Evolutionary conservation across 2,329 filamentous ascomycete species (phyloP).

Genomic region (Plenodomus tracheiphilus): DNA sequence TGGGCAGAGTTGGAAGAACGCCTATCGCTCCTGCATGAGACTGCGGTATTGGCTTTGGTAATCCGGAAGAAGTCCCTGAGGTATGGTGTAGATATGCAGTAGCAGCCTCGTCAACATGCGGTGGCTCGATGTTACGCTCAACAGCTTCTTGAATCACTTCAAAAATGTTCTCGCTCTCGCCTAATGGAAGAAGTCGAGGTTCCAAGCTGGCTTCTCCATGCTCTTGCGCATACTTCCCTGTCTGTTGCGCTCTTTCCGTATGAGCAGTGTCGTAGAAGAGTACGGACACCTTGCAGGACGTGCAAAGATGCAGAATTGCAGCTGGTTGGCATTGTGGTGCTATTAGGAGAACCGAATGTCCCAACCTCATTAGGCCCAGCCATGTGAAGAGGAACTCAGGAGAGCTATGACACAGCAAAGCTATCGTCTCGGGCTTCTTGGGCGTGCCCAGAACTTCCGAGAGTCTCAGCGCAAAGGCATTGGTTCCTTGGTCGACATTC

Average conservation of each 20-base stretch:
- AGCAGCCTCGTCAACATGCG: conserved; percentile 35
- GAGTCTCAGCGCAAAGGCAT: conserved; percentile 41
- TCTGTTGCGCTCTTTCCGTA: conserved; percentile 34
- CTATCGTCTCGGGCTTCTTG: conserved; percentile 46
- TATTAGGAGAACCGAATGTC: conserved; percentile 60
- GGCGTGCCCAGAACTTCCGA: conserved; percentile 14
- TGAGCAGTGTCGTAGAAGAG: conserved; percentile 54
- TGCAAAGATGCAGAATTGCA: conserved; percentile 59
- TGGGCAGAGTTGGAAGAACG: conserved; percentile 55
- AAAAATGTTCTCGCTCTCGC: conserved; percentile 25
- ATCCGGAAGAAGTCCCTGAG: conserved; percentile 65
- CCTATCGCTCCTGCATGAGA: conserved; percentile 59
- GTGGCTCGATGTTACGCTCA: conserved; percentile 9
- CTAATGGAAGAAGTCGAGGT: conserved; percentile 18
- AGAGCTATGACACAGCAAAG: conserved; percentile 60
- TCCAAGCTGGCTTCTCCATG: conserved; percentile 8
- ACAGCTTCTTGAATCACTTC: conserved; percentile 17
- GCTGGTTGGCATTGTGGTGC: conserved; percentile 54
- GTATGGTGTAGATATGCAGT: conserved; percentile 65
- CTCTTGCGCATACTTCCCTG: conserved; percentile 19
- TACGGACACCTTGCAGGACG: conserved; percentile 46
- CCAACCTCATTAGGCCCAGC: conserved; percentile 62
- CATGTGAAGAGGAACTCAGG: conserved; percentile 62
- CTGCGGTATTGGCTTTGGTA: conserved; percentile 66
- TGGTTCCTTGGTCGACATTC: conserved; percentile 41